Percentiles rank a stretch among this genome's conserved stretches.
phyloP scores from a whole-genome alignment of 139 green algal genomes.

The Closterium sp. region DNA sequence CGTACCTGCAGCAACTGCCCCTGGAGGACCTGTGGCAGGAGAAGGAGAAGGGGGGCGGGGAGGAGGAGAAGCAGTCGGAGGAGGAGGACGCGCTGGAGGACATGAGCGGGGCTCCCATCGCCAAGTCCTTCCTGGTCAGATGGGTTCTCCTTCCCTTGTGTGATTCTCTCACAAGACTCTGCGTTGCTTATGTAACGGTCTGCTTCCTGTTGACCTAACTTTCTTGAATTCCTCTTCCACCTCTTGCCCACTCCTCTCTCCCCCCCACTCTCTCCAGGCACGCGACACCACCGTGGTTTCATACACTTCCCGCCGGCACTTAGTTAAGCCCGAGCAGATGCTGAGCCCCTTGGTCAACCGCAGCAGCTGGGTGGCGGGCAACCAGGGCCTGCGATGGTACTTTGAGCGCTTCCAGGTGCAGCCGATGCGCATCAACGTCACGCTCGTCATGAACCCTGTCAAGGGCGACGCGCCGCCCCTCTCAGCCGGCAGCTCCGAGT shows the following conservation, averaged over 20 bases:
- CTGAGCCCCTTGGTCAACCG: conserved; percentile 33
- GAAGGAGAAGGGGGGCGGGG: conserved; percentile 15
- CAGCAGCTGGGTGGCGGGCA: conserved; percentile 11
- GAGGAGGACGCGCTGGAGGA: neutral
- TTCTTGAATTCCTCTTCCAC: too few species aligned
- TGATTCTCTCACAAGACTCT: too few species aligned
- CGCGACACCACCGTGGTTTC: neutral
- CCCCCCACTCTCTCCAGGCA: neutral
- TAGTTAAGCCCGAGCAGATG: neutral
- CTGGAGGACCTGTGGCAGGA: conserved; percentile 47
- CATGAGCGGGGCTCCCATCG: neutral
- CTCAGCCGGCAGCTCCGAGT: too few species aligned
- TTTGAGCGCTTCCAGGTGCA: conserved; percentile 44
- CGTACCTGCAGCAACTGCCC: conserved; percentile 32
- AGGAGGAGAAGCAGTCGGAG: neutral
- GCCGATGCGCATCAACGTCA: conserved; percentile 61
- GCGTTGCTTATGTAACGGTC: too few species aligned
- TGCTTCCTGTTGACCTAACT: too few species aligned
- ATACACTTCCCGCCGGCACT: neutral
- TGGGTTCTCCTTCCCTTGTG: too few species aligned
- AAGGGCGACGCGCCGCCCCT: too few species aligned
- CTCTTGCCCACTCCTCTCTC: neutral
- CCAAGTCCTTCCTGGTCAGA: neutral
- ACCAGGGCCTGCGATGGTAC: conserved; percentile 21
- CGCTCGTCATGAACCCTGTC: conserved; percentile 46